Conservation (phyloP, 176 grass and related monocot genomes). For the Canna indica region DNA sequence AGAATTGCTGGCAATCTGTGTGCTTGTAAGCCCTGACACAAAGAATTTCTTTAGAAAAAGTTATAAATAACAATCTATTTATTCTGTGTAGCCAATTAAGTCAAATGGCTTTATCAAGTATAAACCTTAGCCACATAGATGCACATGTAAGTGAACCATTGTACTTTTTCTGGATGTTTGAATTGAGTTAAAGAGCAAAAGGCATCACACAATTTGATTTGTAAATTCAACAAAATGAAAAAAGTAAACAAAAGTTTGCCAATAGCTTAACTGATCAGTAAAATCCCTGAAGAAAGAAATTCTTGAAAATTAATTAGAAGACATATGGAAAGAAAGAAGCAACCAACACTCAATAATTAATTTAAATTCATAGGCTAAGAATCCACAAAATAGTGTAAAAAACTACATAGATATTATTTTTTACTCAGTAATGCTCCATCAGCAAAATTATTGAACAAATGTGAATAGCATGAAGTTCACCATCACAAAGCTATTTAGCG, state of each 20-base stretch:
- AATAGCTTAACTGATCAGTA: background rate
- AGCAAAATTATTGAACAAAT: background rate
- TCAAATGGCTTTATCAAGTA: no score
- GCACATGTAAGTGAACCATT: background rate
- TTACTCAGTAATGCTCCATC: background rate
- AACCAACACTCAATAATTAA: background rate
- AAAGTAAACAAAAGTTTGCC: background rate
- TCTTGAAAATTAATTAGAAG: background rate
- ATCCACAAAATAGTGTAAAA: background rate
- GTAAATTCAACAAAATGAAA: background rate
- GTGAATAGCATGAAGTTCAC: background rate
- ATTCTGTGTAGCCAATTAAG: background rate
- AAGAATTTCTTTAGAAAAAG: background rate
- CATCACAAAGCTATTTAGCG: background rate
- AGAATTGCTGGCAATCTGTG: constrained; percentile 72
- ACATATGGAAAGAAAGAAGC: background rate
- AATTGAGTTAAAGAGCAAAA: background rate
- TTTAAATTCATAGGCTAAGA: background rate
- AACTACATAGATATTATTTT: background rate
- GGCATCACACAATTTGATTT: background rate
- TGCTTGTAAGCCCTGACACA: constrained; percentile 46
- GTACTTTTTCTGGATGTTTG: background rate
- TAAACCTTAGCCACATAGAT: background rate
- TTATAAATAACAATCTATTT: background rate
- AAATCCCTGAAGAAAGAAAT: no score